A percentile compares a stretch with the other conserved stretches of the same genome.
Evolutionary conservation across 306 rosid genomes (phyloP).

Genomic region (Myrica gale): DNA sequence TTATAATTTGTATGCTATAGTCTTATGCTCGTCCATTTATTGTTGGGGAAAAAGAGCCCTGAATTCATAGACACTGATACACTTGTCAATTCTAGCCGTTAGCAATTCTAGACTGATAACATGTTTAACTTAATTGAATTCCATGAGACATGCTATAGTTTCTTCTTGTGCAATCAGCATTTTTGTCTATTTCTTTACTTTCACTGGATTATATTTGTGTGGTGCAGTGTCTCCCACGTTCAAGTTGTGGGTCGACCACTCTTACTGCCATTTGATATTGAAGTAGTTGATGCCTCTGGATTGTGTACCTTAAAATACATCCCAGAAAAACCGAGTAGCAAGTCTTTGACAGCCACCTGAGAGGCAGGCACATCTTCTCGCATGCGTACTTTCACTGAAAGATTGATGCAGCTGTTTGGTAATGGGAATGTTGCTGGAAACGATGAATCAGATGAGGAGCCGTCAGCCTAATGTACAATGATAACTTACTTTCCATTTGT

Average conservation of each 20-base stretch:
- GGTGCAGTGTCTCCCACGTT: slow-evolving; percentile 55
- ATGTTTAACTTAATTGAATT: too few species aligned
- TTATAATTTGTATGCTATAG: neutral
- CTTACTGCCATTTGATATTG: slow-evolving; percentile 30
- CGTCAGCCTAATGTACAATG: neutral
- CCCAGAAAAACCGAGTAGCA: neutral
- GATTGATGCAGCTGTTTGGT: slow-evolving; percentile 26
- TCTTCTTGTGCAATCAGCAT: neutral
- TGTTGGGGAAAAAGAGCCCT: neutral
- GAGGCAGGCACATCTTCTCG: slow-evolving; percentile 28
- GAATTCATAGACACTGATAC: too few species aligned
- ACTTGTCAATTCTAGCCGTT: too few species aligned
- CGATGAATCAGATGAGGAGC: slow-evolving; percentile 2
- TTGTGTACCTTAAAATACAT: slow-evolving; percentile 41
- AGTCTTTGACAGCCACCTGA: neutral
- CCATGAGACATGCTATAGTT: too few species aligned
- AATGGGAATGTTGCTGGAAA: neutral
- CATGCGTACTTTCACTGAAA: slow-evolving; percentile 24
- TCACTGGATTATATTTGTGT: slow-evolving; percentile 3
- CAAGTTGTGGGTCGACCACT: slow-evolving; percentile 47
- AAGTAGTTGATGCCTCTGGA: slow-evolving; percentile 29
- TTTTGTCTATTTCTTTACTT: slow-evolving; percentile 5
- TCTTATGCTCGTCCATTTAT: neutral
- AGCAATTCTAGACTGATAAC: neutral
- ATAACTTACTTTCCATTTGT: neutral